Percentiles rank a stretch among this genome's conserved stretches.
Evolutionary conservation across 148 eudicot genomes (phyloP).

Genomic region (Euryodendron excelsum): DNA sequence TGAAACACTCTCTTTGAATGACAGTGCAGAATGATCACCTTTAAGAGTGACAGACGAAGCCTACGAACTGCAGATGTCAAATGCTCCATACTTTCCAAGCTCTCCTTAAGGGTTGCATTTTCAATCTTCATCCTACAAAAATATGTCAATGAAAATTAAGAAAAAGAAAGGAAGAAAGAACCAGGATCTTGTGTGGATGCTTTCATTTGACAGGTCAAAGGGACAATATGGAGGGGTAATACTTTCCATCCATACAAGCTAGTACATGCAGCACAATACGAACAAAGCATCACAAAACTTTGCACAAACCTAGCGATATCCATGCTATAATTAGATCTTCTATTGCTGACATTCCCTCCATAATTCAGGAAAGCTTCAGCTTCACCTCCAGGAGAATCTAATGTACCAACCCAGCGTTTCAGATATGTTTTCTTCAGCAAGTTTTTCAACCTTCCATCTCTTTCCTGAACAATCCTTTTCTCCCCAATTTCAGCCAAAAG

Average conservation of each 20-base stretch:
- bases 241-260: not conserved
- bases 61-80: conserved; percentile 65
- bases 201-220: not conserved
- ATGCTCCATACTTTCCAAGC: conserved; percentile 84
- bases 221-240: not conserved
- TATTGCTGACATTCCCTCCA: conserved; percentile 32
- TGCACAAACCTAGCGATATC: conserved; percentile 75
- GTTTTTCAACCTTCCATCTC: conserved; percentile 69
- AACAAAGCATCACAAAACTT: not conserved
- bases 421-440: conserved; percentile 61
- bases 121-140: conserved; percentile 70
- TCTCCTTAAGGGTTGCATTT: conserved; percentile 82
- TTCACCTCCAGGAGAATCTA: conserved; percentile 34
- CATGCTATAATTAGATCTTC: conserved; percentile 38
- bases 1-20: not conserved
- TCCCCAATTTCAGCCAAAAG: conserved; percentile 36
- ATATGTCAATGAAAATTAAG: not conserved
- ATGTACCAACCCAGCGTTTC: conserved; percentile 57
- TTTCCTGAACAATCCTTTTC: conserved; percentile 38
- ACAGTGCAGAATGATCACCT: conserved; percentile 43
- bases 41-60: conserved; percentile 66
- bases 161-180: not conserved
- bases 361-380: conserved; percentile 36
- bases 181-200: not conserved
- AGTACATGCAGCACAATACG: not conserved